Evolutionary conservation across 164 flowering plant genomes (phyloP), one percentile per base, ranked within the genome.

Genomic region (Tinospora cordifolia): DNA sequence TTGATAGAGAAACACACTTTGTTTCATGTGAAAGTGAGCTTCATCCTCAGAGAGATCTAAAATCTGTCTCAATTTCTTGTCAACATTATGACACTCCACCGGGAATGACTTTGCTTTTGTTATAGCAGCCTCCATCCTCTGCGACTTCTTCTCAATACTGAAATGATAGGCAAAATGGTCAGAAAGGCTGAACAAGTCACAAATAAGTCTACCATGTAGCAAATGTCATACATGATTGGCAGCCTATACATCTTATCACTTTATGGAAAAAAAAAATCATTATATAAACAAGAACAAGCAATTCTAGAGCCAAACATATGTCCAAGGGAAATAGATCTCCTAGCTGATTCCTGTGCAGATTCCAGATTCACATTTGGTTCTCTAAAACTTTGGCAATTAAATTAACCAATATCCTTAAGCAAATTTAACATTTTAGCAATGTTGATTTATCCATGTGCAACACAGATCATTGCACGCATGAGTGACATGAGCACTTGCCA

Each of bases 31-130:
- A 71, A 92, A 95, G 70, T 82, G 82, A n/a, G 92, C 90, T 80
- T 95, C 99, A 73, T 95, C 99, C 83, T 90, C 92, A 8, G 97
- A 89, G 77, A 95, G 67, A 77, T 92, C 98, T 22, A 84, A 86
- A 70, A 95, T 74, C 70, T 95, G 99, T 75, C 90, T 82, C 41
- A 95, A 79, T 78, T 95, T 95, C 78, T 87, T 95, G 85, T 90
- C 94, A 68, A 95, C 96, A 78, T 95, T 90, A 71, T 81, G 85
- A 67, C 98, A 90, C 63, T 88, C 97, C 70, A 84, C 83, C 68
- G 78, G 71, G 47, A 80, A 68, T 64, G 85, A 74, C 78, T 90
- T 89, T 30, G 94, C 92, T 80, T 68, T 87, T 62, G 83, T 75
- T 75, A 92, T 88, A 66, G 77, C 81, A 81, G 77, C 83, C 75